These are phyloP conservation scores for Arthrobotrys sinensis DNA, from an alignment of 2,329 filamentous ascomycete species.

Conservation along the genomic window DNA sequence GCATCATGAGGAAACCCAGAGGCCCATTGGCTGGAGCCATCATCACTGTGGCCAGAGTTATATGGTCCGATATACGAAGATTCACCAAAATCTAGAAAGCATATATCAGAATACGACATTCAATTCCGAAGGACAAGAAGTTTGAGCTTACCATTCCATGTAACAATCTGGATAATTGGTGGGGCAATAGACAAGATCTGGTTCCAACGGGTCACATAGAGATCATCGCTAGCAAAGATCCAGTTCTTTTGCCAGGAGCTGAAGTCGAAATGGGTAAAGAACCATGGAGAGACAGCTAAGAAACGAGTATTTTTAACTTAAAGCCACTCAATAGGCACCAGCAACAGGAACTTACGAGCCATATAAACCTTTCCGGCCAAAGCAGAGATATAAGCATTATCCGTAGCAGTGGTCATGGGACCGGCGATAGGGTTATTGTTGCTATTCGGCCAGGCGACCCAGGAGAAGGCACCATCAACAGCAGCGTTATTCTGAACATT, in stretches of 20 bases:
- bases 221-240: conserved; percentile 75
- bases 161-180: conserved; percentile 66
- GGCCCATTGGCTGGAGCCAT: conserved; percentile 71
- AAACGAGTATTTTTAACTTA: not conserved
- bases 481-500: conserved; percentile 47
- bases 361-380: conserved; percentile 71
- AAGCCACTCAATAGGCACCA: not conserved
- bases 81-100: conserved; percentile 73
- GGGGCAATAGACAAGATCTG: conserved; percentile 69
- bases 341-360: conserved; percentile 66
- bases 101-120: not conserved
- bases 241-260: conserved; percentile 74
- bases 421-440: conserved; percentile 58
- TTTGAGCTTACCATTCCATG: conserved; percentile 51
- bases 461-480: conserved; percentile 67
- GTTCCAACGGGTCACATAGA: conserved; percentile 76
- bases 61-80: conserved; percentile 74
- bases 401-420: conserved; percentile 68
- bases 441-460: conserved; percentile 71
- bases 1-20: conserved; percentile 71
- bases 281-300: conserved; percentile 72
- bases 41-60: conserved; percentile 69
- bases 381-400: conserved; percentile 67
- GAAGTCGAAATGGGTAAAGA: conserved; percentile 72
- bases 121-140: not conserved